Evolutionary conservation across 139 green algal genomes (phyloP), one percentile per base, ranked within the genome.

Genomic region (Chlamydomonas sphaeroides): DNA sequence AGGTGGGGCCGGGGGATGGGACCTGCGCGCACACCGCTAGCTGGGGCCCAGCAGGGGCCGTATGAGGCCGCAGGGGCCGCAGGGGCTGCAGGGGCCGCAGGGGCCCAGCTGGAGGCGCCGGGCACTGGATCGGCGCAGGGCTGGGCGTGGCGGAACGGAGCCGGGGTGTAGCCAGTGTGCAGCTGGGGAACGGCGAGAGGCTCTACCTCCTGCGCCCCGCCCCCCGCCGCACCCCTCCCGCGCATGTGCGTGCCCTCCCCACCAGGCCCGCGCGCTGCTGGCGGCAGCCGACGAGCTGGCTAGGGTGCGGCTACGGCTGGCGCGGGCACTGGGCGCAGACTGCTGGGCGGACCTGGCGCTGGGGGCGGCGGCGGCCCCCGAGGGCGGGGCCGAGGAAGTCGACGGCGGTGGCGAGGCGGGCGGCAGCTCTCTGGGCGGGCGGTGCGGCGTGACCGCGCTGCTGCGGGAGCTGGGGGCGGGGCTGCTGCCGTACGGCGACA

Each of bases 321-420:
- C 62, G 21, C 32, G 6, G 61, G 42, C 75, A 32, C 21, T 23
- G 42, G 62, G 75, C 6, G 41, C 59, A 26, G 36, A n/a, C 41
- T 65, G 62, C 74, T 80, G 59, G 59, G 20, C 74, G n/a, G 57
- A 80, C 42, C 18, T 80, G 74, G 57, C 45, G n/a, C 41, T 80
- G 10, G 56, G 28, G 57, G 38, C 39, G 57, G 59, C 39, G 74
- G 18, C 11, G 17, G 59, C 59, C 30, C 8, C n/a, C 38, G n/a
- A 35, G 26, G 14, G 28, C 26, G 57, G 7, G 26, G 57, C 28
- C 30, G 57, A 3, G 26, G 28, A 36, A n/a, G n/a, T 11, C 30
- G 57, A 30, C n/a, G 59, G 74, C 57, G 56, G 36, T 11, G 57
- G 73, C 57, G 73, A 57, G 3, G 1, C 7, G 15, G 35, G 5